Evolutionary conservation across 169 alveolate genomes (phyloP), one percentile per base, ranked within the genome.

Genomic region (Plasmodium chabaudi): DNA sequence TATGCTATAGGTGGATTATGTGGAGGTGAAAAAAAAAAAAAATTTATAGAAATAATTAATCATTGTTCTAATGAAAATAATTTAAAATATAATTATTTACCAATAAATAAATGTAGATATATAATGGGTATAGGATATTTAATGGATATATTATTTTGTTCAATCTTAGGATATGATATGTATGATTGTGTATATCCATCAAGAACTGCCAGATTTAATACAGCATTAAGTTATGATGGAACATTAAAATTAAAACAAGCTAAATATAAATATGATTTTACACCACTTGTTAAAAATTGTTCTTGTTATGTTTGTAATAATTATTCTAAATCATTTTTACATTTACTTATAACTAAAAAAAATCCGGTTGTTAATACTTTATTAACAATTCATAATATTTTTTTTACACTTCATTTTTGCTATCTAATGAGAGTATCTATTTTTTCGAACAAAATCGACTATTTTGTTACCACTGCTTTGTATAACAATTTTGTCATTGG

Each of bases 91-190:
- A 61, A 60, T 55, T 95, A 95, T 13, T 92, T 96, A 46, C 98
- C 98, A 19, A 53, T 53, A 15, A 82, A 93, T 25, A 95, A 94
- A 61, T 98, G 98, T 46, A 95, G 99, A 89, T 99, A 99, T 92
- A 96, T 98, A 70, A 99, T 99, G 99, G 99, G 99, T 0, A 98
- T 99, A 15, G 99, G 99, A 13, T 98, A 99, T 94, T 98, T 99
- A 2, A 96, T 96, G 19, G 99, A 98, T 94, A 92, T 98, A 19
- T 95, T 98, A 42, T 96, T 98, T 12, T 97, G 99, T 75, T 97
- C 98, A 27, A 97, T 99, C 27, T 93, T 98, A n/a, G 99, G 99
- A 23, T 99, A 97, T 56, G 99, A 99, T 92, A 97, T 98, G 99
- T 98, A 97, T 92, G 99, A 99, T 94, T 99, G 99, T 91, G 99